Conservation (phyloP, 225 moss, liverwort and hornwort species). For the Anthoceros angustus region DNA sequence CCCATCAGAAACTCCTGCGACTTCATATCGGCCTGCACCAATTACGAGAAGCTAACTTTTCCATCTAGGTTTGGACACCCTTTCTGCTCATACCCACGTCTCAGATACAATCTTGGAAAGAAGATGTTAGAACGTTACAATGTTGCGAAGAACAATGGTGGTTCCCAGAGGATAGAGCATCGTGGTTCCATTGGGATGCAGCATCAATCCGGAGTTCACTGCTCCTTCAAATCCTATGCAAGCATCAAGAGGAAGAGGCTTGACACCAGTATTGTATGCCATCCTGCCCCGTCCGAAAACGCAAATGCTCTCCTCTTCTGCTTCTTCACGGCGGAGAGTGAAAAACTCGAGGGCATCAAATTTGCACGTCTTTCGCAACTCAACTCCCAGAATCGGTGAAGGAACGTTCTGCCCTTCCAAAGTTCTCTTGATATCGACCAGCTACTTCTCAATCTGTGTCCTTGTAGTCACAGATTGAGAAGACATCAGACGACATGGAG, state of each 20-base stretch:
- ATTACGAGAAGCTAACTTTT: neutral
- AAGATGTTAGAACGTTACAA: slow-evolving; percentile 17
- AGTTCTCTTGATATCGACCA: no score
- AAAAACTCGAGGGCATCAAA: no score
- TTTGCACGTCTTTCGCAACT: no score
- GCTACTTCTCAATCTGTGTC: no score
- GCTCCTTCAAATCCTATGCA: slow-evolving; percentile 86
- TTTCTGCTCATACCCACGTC: neutral
- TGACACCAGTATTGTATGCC: neutral
- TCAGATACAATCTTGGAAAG: neutral
- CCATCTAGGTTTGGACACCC: neutral
- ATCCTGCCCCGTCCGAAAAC: neutral
- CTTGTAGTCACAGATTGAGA: no score
- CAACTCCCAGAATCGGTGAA: no score
- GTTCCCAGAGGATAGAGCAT: slow-evolving; percentile 92
- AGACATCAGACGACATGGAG: no score
- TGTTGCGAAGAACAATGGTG: slow-evolving; percentile 67
- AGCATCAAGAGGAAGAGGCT: slow-evolving; percentile 69
- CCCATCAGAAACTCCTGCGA: slow-evolving; percentile 95
- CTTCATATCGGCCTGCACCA: slow-evolving; percentile 47
- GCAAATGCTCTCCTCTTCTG: no score
- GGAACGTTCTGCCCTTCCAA: no score
- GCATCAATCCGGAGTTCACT: slow-evolving; percentile 47
- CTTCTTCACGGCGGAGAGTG: no score
- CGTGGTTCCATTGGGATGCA: slow-evolving; percentile 66